Conservation (phyloP, 2,329 filamentous ascomycete genomes). For the Xylariaceae sp. region DNA sequence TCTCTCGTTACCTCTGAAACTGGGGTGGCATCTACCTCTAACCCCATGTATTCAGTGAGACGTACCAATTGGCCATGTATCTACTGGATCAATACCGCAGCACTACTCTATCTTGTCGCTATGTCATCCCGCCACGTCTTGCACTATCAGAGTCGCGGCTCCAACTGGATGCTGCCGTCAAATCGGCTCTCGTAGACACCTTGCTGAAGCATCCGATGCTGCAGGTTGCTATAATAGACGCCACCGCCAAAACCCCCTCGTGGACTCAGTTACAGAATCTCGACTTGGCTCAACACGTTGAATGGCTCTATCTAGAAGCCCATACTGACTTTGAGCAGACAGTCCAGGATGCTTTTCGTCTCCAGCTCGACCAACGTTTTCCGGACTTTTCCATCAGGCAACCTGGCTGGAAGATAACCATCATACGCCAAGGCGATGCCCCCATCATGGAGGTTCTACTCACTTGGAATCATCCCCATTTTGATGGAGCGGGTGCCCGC, state of each 20-base stretch:
- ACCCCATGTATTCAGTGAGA: conserved; percentile 16
- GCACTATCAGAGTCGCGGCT: conserved; percentile 1
- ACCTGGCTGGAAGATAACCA: conserved; percentile 19
- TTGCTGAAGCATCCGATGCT: conserved; percentile 18
- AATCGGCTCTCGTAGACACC: conserved; percentile 12
- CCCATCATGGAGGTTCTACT: too few relatives aligned
- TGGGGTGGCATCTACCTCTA: conserved; percentile 9
- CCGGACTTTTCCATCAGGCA: conserved; percentile 10
- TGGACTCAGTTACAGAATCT: conserved; percentile 19
- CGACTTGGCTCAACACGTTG: conserved; percentile 17
- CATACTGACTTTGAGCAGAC: conserved; percentile 11
- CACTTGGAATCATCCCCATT: conserved; percentile 21
- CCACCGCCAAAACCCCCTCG: conserved; percentile 11
- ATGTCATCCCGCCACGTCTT: conserved; percentile 16
- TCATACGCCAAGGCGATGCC: conserved; percentile 6
- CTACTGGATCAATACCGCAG: conserved; percentile 23
- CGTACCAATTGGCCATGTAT: conserved; percentile 23
- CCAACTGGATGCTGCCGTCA: conserved; percentile 10
- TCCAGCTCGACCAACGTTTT: conserved; percentile 19
- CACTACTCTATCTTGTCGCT: conserved; percentile 21
- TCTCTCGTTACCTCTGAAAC: conserved; percentile 5
- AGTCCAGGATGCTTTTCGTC: background rate
- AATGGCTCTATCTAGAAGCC: conserved; percentile 17
- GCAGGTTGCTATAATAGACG: conserved; percentile 19
- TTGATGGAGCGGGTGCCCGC: conserved; percentile 18